Base-by-base conservation (phyloP, 2,329 filamentous ascomycete genomes). In the Penicillium thymicola region DNA sequence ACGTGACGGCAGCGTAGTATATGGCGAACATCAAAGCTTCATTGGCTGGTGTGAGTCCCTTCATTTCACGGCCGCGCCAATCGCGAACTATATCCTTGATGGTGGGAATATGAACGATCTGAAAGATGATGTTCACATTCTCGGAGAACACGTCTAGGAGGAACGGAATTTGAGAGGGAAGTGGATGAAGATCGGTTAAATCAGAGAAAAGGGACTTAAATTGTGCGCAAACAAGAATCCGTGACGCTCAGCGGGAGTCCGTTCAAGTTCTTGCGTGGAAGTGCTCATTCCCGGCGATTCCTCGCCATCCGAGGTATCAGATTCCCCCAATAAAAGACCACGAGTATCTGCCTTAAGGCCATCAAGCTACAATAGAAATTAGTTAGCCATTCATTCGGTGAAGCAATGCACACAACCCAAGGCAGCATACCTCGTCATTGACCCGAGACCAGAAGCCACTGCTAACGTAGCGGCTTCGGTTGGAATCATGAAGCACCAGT, bases 11-110 rank as follows among this genome's bases (percentile, higher is more conserved):
- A 0, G 81, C 78, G 60, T 84, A 85, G 68, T 83, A 85, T 6
- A 85, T 82, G 0, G 82, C 73, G 63, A 85, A 84, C 66, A 84
- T 69, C 42, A 85, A 64, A 1, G 82, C 81, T 57, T 84, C 80
- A 43, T 81, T 75, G 3, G 75, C 69, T 1, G 78, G 75, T 0
- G 75, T 71, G 0, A 81, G 63, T 4, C 54, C 54, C 2, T 67
- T 63, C 40, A 65, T 60, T 27, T 73, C 66, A 32, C 58, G 66
- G 54, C n/a, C 67, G 1, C 74, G 76, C 32, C 76, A 67, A 27
- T 68, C 68, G 9, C 67, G 67, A 30, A 72, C 63, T 51, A 71
- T 64, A 45, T 67, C 65, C 14, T 58, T 63, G 40, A 72, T 53
- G 13, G 64, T 70, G 1, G 72, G 71, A 11, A 70, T 58, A 46